Evolutionary conservation across 1,284 basidiomycete genomes (phyloP), one percentile per base, ranked within the genome.

Genomic region (Pyrrhoderma lamaoense): DNA sequence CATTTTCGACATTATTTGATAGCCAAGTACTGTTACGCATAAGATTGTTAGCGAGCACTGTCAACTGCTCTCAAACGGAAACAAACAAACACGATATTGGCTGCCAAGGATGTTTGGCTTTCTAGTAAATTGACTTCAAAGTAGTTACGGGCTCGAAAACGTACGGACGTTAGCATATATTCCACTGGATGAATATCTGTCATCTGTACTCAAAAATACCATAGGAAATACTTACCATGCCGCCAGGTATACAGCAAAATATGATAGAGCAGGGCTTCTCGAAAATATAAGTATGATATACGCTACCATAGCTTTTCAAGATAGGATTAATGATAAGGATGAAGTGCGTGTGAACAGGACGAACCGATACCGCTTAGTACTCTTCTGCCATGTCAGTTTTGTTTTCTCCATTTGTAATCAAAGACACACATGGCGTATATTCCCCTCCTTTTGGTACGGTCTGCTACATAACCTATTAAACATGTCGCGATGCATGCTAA

Each of bases 211-310:
- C 8, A 39, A 56, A 21, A n/a, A n/a, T n/a, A n/a, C n/a, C n/a
- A n/a, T n/a, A n/a, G n/a, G n/a, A n/a, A 27, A n/a, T 18, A 51
- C 73, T 60, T 55, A 79, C 78, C 72, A 76, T 49, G 81, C 77
- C 13, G 81, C 82, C 56, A 86, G 65, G 63, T 77, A 88, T 39
- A 82, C 76, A 16, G 78, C 82, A 52, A 83, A 74, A 62, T 87
- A 88, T 1, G 81, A 85, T 8, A 87, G 65, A 0, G 75, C 73
- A 0, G 82, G 70, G 56, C 68, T 80, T 42, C 76, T 71, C 11
- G 83, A 86, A 11, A 65, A 63, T 16, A 85, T 71, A n/a, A 88
- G 69, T 46, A 87, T 84, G 51, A 85, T 77, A 59, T 86, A 88
- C n/a, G 80, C 85, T 3, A 67, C 67, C 1, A 64, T 62, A 5